Base-by-base conservation (phyloP, 2,329 filamentous ascomycete species). In the Trichoderma sp. region DNA sequence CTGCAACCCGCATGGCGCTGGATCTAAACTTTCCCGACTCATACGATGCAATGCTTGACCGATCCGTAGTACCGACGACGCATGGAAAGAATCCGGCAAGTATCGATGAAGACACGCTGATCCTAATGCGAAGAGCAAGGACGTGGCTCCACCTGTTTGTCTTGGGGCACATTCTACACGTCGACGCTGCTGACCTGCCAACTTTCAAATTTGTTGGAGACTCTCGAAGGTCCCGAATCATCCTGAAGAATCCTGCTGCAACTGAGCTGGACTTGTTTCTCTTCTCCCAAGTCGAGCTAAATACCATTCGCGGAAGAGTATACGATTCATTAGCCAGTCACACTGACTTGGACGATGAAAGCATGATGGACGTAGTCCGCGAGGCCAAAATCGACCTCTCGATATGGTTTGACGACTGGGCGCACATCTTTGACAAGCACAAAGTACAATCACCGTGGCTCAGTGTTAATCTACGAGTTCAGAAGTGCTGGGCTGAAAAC, bases 101-200 rank as follows among this genome's bases (percentile, higher is more conserved):
- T 1, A 37, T 14, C 3, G 79, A 81, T 47, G 72, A 75, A 19
- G 72, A 74, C 13, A 56, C 55, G 11, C 31, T 68, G 2, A 5
- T n/a, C 4, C 72, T 85, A 67, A 81, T 84, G 77, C 77, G 81
- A 27, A 80, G 79, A 59, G 76, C 81, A 0, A 78, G 85, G 49
- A 81, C 84, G 0, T 87, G 85, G 85, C 83, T 86, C 73, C 83
- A 83, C 3, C 78, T 86, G 4, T 80, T 86, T 69, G 83, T 87
- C 24, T 75, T 87, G 13, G 84, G 86, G 29, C 81, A 86, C 70
- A 86, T 84, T 72, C 78, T 83, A 19, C 78, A 80, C 4, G 78
- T 83, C 11, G 81, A 83, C 70, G 81, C 80, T 1, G 72, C 75
- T 0, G 74, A 73, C 27, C 68, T 74, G 16, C 70, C 72, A 31